phyloP scores from a whole-genome alignment of 139 green algal genomes.

The Micractinium sp. region DNA sequence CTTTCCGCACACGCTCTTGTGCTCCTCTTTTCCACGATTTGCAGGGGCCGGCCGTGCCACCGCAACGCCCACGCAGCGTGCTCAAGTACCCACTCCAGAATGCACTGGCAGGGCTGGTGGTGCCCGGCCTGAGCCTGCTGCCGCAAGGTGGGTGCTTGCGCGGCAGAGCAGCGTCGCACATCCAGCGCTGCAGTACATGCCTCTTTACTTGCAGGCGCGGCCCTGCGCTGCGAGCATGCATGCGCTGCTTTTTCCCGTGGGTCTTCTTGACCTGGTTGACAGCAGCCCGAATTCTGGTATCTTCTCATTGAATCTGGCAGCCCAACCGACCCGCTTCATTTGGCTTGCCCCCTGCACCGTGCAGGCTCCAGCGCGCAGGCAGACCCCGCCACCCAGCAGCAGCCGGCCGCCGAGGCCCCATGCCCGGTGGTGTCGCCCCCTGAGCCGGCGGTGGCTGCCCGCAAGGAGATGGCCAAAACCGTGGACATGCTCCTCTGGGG shows the following conservation, averaged over 20 bases:
- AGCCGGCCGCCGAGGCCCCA: background rate
- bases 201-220: too few species aligned
- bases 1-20: background rate
- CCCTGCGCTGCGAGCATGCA: too few species aligned
- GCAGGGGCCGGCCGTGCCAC: background rate
- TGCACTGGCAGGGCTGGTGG: background rate
- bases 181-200: too few species aligned
- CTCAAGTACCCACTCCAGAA: constrained; percentile 6
- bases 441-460: background rate
- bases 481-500: background rate
- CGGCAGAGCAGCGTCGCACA: background rate
- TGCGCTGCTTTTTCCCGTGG: too few species aligned
- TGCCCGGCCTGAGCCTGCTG: constrained; percentile 10
- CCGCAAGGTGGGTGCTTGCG: background rate
- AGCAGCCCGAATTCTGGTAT: too few species aligned
- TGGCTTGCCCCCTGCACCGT: background rate
- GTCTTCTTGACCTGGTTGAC: too few species aligned
- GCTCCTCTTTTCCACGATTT: background rate
- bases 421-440: background rate
- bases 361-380: background rate
- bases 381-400: background rate
- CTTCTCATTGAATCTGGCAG: too few species aligned
- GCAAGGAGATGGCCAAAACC: background rate
- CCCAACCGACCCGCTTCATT: background rate
- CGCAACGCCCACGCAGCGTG: background rate